Conservation (phyloP, 768 basidiomycete genomes). For the Hebeloma cylindrosporum region DNA sequence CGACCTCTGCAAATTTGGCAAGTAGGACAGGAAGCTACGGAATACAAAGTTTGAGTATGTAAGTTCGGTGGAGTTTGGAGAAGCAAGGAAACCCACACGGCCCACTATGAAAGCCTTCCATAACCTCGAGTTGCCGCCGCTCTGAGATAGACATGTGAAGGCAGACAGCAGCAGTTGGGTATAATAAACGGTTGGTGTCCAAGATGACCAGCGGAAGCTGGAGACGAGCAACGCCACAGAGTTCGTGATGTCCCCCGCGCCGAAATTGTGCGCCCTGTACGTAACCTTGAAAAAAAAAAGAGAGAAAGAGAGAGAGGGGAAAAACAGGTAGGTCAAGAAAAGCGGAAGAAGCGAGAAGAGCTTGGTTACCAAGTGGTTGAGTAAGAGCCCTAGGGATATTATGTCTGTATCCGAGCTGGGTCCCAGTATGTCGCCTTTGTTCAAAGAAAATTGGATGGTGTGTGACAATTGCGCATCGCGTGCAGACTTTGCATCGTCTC, state of each 20-base stretch:
- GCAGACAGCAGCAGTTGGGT: conserved; percentile 67
- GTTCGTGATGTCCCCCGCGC: conserved; percentile 56
- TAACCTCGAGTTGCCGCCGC: conserved; percentile 34
- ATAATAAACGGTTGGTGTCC: conserved; percentile 64
- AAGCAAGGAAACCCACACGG: conserved; percentile 48
- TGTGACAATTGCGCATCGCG: conserved; percentile 74
- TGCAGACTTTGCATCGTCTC: conserved; percentile 69
- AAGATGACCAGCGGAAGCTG: conserved; percentile 59
- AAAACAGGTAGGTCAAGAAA: conserved; percentile 9
- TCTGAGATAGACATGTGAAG: conserved; percentile 61
- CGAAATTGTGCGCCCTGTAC: conserved; percentile 58
- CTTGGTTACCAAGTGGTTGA: conserved; percentile 55
- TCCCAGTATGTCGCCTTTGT: conserved; percentile 56
- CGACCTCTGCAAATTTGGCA: conserved; percentile 46
- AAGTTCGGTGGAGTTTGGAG: conserved; percentile 2
- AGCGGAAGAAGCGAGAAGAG: conserved; percentile 15
- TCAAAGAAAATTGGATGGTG: conserved; percentile 53
- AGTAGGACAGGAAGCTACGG: conserved; percentile 59
- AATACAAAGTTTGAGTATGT: too few species aligned
- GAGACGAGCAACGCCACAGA: conserved; percentile 55
- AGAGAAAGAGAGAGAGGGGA: not conserved
- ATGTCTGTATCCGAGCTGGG: conserved; percentile 65
- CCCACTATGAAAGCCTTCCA: conserved; percentile 77
- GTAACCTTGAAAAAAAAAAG: conserved; percentile 43
- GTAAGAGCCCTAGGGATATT: conserved; percentile 57